Conservation (phyloP, 371 early-diverging fungal genomes). For the Rhizopus arrhizus region DNA sequence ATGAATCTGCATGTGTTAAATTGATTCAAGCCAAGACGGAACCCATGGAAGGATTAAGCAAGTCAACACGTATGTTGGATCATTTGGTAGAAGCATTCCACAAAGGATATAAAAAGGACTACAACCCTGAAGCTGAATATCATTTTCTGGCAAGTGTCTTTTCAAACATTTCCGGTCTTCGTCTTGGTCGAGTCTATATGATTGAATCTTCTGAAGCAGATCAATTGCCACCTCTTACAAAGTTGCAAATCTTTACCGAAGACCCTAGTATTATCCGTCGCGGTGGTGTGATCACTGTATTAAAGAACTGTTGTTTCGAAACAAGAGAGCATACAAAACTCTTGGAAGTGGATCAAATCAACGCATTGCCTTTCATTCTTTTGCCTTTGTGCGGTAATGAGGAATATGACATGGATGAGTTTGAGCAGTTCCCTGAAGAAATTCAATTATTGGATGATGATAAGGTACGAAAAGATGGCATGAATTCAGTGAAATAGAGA, state of each 20-base stretch:
- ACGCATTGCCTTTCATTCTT: conserved; percentile 83
- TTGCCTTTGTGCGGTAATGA: conserved; percentile 92
- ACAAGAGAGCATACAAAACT: conserved; percentile 68
- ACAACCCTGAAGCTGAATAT: conserved; percentile 82
- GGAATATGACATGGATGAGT: conserved; percentile 88
- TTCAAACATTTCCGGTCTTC: conserved; percentile 79
- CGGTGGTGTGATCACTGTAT: conserved; percentile 81
- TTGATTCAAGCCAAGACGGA: conserved; percentile 53
- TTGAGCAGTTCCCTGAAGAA: conserved; percentile 92
- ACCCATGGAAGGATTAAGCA: conserved; percentile 44
- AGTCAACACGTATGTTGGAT: conserved; percentile 64
- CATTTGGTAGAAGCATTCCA: conserved; percentile 88
- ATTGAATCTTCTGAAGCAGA: conserved; percentile 59
- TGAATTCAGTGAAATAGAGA: neutral
- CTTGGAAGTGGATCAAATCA: conserved; percentile 68
- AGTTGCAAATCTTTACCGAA: conserved; percentile 85
- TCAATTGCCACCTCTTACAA: conserved; percentile 72
- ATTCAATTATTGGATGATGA: conserved; percentile 83
- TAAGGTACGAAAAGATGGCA: conserved; percentile 53
- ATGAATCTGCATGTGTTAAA: conserved; percentile 57
- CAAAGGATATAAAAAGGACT: conserved; percentile 72
- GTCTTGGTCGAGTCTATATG: conserved; percentile 75
- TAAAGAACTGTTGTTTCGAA: conserved; percentile 90
- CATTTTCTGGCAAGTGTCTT: conserved; percentile 91
- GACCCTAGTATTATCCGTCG: conserved; percentile 83